Evolutionary conservation across 192 early-diverging fungal genomes (phyloP).

Genomic region (Coemansia aciculifera): DNA sequence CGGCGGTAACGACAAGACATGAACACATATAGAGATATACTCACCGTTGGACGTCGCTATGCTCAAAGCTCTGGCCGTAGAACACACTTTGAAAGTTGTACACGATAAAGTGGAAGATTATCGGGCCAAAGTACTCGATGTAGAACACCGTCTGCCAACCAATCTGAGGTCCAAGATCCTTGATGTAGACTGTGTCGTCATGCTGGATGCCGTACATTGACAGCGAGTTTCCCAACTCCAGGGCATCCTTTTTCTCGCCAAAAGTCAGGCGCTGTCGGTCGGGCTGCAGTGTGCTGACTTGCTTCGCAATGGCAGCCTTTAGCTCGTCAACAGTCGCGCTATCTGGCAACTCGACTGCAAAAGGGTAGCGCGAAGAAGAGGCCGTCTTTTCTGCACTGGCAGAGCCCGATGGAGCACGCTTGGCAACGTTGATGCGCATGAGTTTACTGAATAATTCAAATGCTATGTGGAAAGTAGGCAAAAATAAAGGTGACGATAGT

Average conservation of each 20-base stretch:
- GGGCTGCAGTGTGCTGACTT: conserved; percentile 55
- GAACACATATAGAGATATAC: conserved; percentile 25
- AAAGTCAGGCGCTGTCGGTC: conserved; percentile 84
- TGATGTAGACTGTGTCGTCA: conserved; percentile 63
- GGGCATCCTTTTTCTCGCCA: conserved; percentile 60
- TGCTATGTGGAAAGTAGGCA: conserved; percentile 12
- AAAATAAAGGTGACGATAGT: background rate
- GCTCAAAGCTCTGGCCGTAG: conserved; percentile 67
- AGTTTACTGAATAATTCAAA: conserved; percentile 36
- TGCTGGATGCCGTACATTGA: conserved; percentile 65
- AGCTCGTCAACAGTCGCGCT: conserved; percentile 71
- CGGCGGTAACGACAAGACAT: background rate
- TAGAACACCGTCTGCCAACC: conserved; percentile 93
- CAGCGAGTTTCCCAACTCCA: conserved; percentile 58
- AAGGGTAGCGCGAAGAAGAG: conserved; percentile 31
- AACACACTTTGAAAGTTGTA: conserved; percentile 72
- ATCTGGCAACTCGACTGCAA: conserved; percentile 62
- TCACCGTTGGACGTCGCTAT: conserved; percentile 72
- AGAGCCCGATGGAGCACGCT: conserved; percentile 21
- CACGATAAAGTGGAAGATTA: conserved; percentile 82
- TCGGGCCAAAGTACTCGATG: conserved; percentile 90
- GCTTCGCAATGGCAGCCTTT: conserved; percentile 63
- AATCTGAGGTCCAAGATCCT: conserved; percentile 85
- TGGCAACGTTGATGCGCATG: conserved; percentile 46
- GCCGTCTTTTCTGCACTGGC: background rate